Evolutionary conservation across 257 asterid genomes (phyloP).

Genomic region (Cordia subcordata): DNA sequence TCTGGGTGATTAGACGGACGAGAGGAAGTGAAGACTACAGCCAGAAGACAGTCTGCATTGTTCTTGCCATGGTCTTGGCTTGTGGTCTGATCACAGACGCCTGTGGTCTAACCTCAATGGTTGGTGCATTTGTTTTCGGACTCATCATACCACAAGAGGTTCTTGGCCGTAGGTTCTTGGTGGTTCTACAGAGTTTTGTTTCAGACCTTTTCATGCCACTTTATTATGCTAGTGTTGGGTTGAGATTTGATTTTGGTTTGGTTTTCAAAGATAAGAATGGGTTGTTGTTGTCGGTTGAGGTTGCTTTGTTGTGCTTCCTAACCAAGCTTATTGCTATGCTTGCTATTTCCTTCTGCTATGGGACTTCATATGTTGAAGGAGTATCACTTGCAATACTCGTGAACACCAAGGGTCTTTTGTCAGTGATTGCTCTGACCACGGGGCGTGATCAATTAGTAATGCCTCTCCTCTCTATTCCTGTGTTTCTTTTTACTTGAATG

Average conservation of each 20-base stretch:
- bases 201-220: conserved; percentile 18
- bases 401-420: conserved; percentile 20
- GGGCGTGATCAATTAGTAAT: conserved; percentile 21
- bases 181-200: conserved; percentile 21
- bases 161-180: conserved; percentile 16
- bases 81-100: conserved; percentile 19
- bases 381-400: conserved; percentile 19
- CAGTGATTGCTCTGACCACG: conserved; percentile 13
- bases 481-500: too few relatives aligned
- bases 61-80: conserved; percentile 19
- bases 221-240: conserved; percentile 14
- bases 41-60: conserved; percentile 16
- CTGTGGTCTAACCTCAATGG: conserved; percentile 22
- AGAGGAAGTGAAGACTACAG: conserved; percentile 21
- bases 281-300: not conserved
- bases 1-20: conserved; percentile 17
- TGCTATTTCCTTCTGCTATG: conserved; percentile 12
- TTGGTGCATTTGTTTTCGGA: conserved; percentile 33
- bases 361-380: conserved; percentile 13
- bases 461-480: not conserved
- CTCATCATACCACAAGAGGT: conserved; percentile 18
- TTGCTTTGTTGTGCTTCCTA: conserved; percentile 9
- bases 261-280: not conserved
- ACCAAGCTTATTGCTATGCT: conserved; percentile 17
- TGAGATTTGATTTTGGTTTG: conserved; percentile 10